These are phyloP conservation scores for Hirsutella minnesotensis DNA, from an alignment of 2,329 filamentous ascomycete species.

Conservation along the genomic window DNA sequence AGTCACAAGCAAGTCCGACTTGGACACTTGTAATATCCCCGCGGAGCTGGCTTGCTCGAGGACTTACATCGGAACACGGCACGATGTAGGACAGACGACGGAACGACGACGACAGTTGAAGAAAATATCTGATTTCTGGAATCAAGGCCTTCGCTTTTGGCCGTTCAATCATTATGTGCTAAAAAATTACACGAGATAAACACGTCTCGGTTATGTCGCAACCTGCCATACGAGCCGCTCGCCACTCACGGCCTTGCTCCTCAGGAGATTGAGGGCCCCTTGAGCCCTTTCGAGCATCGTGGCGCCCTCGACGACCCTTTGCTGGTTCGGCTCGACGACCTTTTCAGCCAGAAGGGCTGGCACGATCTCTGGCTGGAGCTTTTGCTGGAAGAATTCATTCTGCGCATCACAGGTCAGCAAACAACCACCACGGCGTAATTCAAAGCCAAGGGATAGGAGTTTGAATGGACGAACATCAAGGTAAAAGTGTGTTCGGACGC, in stretches of 20 bases:
- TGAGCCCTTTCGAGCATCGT: constrained; percentile 25
- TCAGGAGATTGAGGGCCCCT: constrained; percentile 22
- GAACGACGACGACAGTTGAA: too few relatives aligned
- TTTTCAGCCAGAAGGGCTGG: constrained; percentile 30
- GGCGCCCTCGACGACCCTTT: constrained; percentile 27
- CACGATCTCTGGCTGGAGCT: constrained; percentile 43
- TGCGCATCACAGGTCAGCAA: constrained; percentile 13
- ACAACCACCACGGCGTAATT: too few relatives aligned
- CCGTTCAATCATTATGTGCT: too few relatives aligned
- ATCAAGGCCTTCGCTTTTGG: too few relatives aligned
- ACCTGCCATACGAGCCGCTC: constrained; percentile 28
- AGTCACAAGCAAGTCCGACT: too few relatives aligned
- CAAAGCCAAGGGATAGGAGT: neutral
- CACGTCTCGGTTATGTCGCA: neutral
- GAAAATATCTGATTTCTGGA: too few relatives aligned
- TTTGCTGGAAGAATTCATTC: constrained; percentile 43
- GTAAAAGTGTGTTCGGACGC: constrained; percentile 31
- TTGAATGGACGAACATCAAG: constrained; percentile 9
- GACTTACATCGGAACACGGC: too few relatives aligned
- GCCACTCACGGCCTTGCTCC: constrained; percentile 25
- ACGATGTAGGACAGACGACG: too few relatives aligned
- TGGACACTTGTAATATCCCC: too few relatives aligned
- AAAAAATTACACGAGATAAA: too few relatives aligned
- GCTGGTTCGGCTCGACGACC: constrained; percentile 27
- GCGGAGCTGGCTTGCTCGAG: too few relatives aligned